phyloP scores from a whole-genome alignment of 176 grass and related monocot genomes.

The Oryza glumipatula region DNA sequence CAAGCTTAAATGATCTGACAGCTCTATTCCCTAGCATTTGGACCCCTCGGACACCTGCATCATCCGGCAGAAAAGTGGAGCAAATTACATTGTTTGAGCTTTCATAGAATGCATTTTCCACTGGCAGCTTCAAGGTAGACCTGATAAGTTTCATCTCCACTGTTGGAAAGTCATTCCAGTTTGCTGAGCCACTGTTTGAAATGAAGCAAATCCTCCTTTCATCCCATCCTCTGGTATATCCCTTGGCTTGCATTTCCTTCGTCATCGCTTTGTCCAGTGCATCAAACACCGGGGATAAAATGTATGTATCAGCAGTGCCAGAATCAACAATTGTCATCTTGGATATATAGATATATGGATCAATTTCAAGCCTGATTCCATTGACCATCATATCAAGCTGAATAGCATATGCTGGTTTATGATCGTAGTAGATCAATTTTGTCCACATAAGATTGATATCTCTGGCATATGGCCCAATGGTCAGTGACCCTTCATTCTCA shows the following conservation, averaged over 20 bases:
- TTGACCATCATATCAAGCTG: slow-evolving; percentile 30
- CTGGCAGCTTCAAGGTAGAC: slow-evolving; percentile 30
- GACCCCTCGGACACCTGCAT: neutral
- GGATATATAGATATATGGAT: neutral
- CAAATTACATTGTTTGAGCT: neutral
- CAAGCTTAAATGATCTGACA: slow-evolving; percentile 33
- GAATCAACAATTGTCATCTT: slow-evolving; percentile 21
- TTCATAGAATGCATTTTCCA: slow-evolving; percentile 28
- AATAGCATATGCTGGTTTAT: neutral
- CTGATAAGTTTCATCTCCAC: slow-evolving; percentile 39
- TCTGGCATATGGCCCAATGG: slow-evolving; percentile 6
- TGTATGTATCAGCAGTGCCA: slow-evolving; percentile 17
- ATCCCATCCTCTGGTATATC: neutral
- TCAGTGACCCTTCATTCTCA: slow-evolving; percentile 10
- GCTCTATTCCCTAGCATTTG: slow-evolving; percentile 35
- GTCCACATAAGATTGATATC: neutral
- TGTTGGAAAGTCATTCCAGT: slow-evolving; percentile 20
- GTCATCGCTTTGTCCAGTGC: slow-evolving; percentile 10
- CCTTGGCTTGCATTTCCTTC: slow-evolving; percentile 24
- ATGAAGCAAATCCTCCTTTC: slow-evolving; percentile 14
- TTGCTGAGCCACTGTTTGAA: neutral
- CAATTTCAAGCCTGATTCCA: slow-evolving; percentile 20
- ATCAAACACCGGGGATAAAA: slow-evolving; percentile 22
- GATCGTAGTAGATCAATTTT: neutral
- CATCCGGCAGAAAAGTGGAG: slow-evolving; percentile 27